Base-by-base conservation (phyloP, 352 stramenopile genomes). In the Phytophthora chlamydospora region DNA sequence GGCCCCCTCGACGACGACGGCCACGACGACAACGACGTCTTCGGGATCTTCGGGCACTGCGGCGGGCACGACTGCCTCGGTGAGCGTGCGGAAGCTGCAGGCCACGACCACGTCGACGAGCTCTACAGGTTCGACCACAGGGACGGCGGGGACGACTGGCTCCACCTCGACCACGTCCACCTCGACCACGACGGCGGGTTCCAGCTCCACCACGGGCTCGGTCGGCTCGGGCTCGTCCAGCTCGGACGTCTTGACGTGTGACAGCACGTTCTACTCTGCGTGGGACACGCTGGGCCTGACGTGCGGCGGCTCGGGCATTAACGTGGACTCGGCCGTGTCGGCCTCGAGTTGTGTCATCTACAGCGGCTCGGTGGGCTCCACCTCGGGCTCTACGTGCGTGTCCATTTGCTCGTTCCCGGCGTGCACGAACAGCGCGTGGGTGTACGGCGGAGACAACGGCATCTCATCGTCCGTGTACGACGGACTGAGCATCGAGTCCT, bases 391-490 rank as follows among this genome's bases (percentile, higher is more conserved):
- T 31, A 77, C 83, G 14, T 95, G 85, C 14, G 75, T 95, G 27
- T 93, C 85, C 8, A 91, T 89, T 33, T 95, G 85, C 48, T 83
- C 76, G 14, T 93, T 95, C 62, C 83, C 85, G 1, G 78, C 75
- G 12, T 95, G 85, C 57, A 81, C 58, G 16, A 66, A 84, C 54
- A 66, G 56, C 41, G 46, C 45, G 9, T 94, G 85, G 85, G 73
- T 77, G 12, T 94, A 94, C 66, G 70, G 71, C 19, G 58, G 61
- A 32, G 53, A 65, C 40, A 89, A 90, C 56, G 85, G 85, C 16
- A 76, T 95, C 27, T 62, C 76, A 31, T 91, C 83, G 36, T 75
- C 73, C 8, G 74, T 94, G 13, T 94, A 94, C 66, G 54, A 76
- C 27, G 76, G 48, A 0, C 56, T 83, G 21, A 72, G 58, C 29